Conservation (phyloP, 495 filamentous ascomycete species). For the Penicillium silybi region DNA sequence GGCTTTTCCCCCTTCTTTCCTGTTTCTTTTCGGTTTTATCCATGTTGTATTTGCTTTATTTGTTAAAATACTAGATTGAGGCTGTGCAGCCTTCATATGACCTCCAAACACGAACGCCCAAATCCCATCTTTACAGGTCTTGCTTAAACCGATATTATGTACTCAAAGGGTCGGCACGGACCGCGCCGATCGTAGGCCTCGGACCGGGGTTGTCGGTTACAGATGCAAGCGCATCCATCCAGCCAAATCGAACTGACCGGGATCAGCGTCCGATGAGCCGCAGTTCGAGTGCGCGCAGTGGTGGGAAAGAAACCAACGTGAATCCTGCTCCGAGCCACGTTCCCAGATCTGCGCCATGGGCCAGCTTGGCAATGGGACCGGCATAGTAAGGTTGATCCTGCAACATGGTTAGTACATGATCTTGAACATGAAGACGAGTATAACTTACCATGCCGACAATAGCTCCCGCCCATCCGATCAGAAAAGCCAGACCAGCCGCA, state of each 20-base stretch:
- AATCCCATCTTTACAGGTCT: constrained; percentile 1
- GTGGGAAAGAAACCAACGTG: constrained; percentile 40
- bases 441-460: constrained; percentile 46
- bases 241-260: background rate
- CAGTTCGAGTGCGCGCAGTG: constrained; percentile 39
- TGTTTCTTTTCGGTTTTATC: background rate
- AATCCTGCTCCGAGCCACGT: constrained; percentile 43
- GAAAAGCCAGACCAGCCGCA: constrained; percentile 43
- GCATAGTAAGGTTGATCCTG: constrained; percentile 47
- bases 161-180: constrained; percentile 4
- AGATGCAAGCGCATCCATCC: constrained; percentile 4
- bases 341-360: constrained; percentile 38
- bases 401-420: background rate
- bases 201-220: constrained; percentile 14
- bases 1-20: background rate
- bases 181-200: constrained; percentile 6
- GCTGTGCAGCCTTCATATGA: background rate
- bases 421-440: background rate
- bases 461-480: constrained; percentile 48
- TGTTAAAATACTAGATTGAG: background rate
- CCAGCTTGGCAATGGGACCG: constrained; percentile 41
- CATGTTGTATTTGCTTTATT: background rate
- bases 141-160: background rate
- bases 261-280: constrained; percentile 33
- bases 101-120: background rate